Base-by-base conservation (phyloP, 208 protist species). In the Phytomonas sp. region DNA sequence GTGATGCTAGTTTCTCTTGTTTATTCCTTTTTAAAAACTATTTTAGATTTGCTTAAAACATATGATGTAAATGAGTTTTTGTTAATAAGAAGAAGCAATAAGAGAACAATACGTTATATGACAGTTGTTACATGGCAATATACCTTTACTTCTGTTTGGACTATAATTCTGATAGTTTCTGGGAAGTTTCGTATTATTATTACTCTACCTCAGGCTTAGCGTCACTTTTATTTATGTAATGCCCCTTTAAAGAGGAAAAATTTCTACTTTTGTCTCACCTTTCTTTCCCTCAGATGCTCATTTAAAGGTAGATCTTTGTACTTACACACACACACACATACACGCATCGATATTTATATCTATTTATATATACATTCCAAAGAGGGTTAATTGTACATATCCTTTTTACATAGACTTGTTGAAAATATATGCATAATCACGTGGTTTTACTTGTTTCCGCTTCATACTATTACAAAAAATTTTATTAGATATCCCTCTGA, bases 191-290 rank as follows among this genome's bases (percentile, higher is more conserved):
- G n/a, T 53, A 65, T 56, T 65, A 65, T 53, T 78, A 30, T 30
- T 72, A 34, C 60, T 72, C 71, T 63, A 30, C 51, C 33, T 40
- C 23, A 34, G 31, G 1, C 26, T 34, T 74, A 31, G 37, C 33
- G 70, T 70, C 20, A 43, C 59, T 71, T 64, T 26, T 74, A 40
- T 78, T 26, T 56, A 26, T 56, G 1, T 56, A 56, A 26, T 23
- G 46, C 11, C 17, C 46, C 20, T 2, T 56, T 11, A 23, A 56
- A 56, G 23, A 26, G 1, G 46, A 6, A 26, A 56, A 56, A 56
- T 20, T 7, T 56, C 46, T 56, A 26, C 8, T 5, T 56, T 56
- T 56, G 26, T 26, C 3, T 0, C 46, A 56, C 23, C 26, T 56
- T 56, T 6, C 20, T 53, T 4, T 31, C 37, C 59, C 46, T 59